A percentile compares a stretch with the other conserved stretches of the same genome.
Evolutionary conservation across 176 grass and related monocot species (phyloP).

Genomic region (Poa pratensis): DNA sequence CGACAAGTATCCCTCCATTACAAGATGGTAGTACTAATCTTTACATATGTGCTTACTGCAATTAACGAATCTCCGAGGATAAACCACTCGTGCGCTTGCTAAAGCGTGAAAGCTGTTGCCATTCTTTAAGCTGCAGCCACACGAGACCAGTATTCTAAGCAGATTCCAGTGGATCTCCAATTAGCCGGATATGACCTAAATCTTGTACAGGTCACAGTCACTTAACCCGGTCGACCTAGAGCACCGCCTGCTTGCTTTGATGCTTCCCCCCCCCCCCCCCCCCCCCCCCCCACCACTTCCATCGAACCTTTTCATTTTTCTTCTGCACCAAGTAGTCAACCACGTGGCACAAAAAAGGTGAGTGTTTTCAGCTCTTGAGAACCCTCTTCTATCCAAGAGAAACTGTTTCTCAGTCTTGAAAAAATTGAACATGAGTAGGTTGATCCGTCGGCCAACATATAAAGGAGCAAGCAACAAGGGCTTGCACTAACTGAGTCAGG

Average conservation of each 20-base stretch:
- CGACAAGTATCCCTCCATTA: too few relatives aligned
- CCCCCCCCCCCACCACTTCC: not conserved
- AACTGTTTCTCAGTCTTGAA: too few relatives aligned
- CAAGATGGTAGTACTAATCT: too few relatives aligned
- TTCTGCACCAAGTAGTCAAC: not conserved
- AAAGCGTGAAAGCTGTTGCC: slow-evolving; percentile 28
- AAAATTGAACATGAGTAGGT: too few relatives aligned
- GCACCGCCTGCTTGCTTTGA: not conserved
- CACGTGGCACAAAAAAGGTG: not conserved
- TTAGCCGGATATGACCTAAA: slow-evolving; percentile 1
- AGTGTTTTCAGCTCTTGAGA: too few relatives aligned
- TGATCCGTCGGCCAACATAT: too few relatives aligned
- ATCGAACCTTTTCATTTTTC: not conserved
- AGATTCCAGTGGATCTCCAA: not conserved
- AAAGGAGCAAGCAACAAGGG: too few relatives aligned
- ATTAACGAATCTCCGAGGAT: not conserved
- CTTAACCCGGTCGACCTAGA: not conserved
- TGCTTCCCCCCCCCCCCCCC: slow-evolving; percentile 22
- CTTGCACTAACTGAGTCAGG: too few relatives aligned
- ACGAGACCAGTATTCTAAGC: not conserved
- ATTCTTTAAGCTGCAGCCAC: slow-evolving; percentile 32
- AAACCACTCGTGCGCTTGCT: not conserved
- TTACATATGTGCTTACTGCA: not conserved
- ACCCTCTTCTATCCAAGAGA: too few relatives aligned
- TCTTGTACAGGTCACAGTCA: not conserved